phyloP scores from a whole-genome alignment of 441 rosid species.

The Biscutella laevigata region DNA sequence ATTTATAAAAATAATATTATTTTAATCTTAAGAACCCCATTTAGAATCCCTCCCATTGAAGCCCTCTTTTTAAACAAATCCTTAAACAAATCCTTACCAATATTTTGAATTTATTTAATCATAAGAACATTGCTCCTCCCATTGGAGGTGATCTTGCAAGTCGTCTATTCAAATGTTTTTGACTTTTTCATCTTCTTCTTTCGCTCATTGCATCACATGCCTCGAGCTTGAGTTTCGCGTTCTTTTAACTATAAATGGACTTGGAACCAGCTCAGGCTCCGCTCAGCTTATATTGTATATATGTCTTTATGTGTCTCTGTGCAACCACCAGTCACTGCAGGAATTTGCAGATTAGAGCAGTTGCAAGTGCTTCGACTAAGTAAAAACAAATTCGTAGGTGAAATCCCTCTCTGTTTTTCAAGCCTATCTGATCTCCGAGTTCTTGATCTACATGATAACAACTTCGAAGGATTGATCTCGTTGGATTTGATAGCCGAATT shows the following conservation, averaged over 20 bases:
- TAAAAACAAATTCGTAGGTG: not conserved
- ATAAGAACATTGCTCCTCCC: too few relatives aligned
- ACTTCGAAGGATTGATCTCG: slow-evolving; percentile 18
- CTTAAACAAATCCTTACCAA: too few relatives aligned
- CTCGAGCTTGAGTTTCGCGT: not conserved
- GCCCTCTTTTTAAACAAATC: too few relatives aligned
- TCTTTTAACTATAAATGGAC: not conserved
- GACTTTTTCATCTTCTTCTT: not conserved
- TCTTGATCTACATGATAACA: slow-evolving; percentile 14
- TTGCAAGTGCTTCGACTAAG: slow-evolving; percentile 8
- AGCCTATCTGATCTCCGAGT: slow-evolving; percentile 7
- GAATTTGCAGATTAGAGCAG: slow-evolving; percentile 11
- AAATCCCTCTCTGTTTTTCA: slow-evolving; percentile 5
- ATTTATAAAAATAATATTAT: too few relatives aligned
- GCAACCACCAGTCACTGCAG: not conserved
- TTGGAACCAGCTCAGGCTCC: not conserved
- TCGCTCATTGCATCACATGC: slow-evolving; percentile 12
- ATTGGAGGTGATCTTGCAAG: too few relatives aligned
- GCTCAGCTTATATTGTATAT: not conserved
- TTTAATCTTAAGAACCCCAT: too few relatives aligned
- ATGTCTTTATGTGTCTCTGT: not conserved
- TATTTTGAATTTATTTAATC: too few relatives aligned
- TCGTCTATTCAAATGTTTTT: not conserved
- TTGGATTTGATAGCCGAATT: not conserved
- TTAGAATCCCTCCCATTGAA: too few relatives aligned